Base-by-base conservation (phyloP, 345 rosid species). In the Murraya paniculata region DNA sequence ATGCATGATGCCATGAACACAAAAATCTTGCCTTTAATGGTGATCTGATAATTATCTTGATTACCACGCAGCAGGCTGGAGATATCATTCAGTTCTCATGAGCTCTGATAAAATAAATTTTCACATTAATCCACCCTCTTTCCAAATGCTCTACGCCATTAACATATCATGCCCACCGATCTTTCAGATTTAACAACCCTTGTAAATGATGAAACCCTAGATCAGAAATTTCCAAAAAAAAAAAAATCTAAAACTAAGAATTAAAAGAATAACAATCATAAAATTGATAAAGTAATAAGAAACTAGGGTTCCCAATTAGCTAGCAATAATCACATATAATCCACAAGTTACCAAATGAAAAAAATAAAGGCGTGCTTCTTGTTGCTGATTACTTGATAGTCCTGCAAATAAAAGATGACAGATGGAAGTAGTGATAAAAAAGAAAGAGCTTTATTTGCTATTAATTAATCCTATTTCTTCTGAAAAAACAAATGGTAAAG, bases 1-100 rank as follows among this genome's bases (percentile, higher is more conserved):
- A 75, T 84, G 80, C 80, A 84, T 71, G 86, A 50, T 78, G 62
- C 78, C 78, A 78, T 75, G 78, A 84, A 77, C 70, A 73, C 65
- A 35, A 24, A 60, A 67, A 41, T 77, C 76, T 56, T 50, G 8
- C 67, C 73, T 73, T 62, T 69, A 19, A 68, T 36, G 35, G 39
- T 72, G 30, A 53, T 76, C 70, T 66, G 30, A 67, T 9, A 14
- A 48, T 18, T 33, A 64, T 64, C 70, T 30, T 58, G 33, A 31
- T 57, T 24, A 55, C 57, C 48, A 19, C 10, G 19, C 30, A 71
- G 38, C 24, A 22, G 28, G 41, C 9, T 60, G 68, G 68, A 61
- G 35, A 13, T 31, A 78, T 77, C 75, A 77, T 78, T 68, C 36
- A 7, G 62, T 81, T 39, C 81, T 72, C 81, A 39, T 68, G 61